A percentile compares a stretch with the other conserved stretches of the same genome.
Evolutionary conservation across 2,329 filamentous ascomycete genomes (phyloP).

Genomic region (Exophiala calicioides): DNA sequence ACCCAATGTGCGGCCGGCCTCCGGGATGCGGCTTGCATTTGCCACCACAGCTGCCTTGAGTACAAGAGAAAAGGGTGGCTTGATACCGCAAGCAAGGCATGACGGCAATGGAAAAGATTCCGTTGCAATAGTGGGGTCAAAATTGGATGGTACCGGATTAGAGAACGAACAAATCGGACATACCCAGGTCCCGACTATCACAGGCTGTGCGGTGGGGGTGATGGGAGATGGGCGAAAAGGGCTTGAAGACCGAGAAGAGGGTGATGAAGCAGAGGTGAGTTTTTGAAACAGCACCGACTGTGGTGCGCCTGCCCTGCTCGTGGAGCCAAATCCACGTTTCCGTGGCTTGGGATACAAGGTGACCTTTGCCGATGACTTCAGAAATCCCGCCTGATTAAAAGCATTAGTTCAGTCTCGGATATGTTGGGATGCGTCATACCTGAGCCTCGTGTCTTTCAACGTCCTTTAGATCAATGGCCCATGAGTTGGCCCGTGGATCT

Average conservation of each 20-base stretch:
- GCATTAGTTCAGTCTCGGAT: conserved; percentile 21
- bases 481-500: conserved; percentile 80
- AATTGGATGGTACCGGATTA: conserved; percentile 89
- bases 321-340: conserved; percentile 63
- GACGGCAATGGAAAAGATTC: conserved; percentile 78
- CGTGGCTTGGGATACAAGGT: conserved; percentile 80
- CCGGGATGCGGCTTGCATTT: conserved; percentile 53
- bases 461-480: conserved; percentile 84
- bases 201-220: conserved; percentile 39
- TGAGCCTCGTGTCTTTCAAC: conserved; percentile 90
- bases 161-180: conserved; percentile 95
- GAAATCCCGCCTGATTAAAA: conserved; percentile 71
- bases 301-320: conserved; percentile 48
- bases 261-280: conserved; percentile 33
- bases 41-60: conserved; percentile 83
- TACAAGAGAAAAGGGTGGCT: conserved; percentile 77
- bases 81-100: conserved; percentile 91
- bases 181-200: conserved; percentile 74
- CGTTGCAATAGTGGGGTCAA: conserved; percentile 80
- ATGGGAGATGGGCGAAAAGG: conserved; percentile 39
- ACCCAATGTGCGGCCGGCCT: conserved; percentile 16
- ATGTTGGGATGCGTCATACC: conserved; percentile 48
- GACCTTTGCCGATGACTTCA: conserved; percentile 93
- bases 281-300: conserved; percentile 27
- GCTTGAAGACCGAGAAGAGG: conserved; percentile 35